A percentile compares a stretch with the other conserved stretches of the same genome.
These are phyloP conservation scores for Lachnellula occidentalis DNA, from an alignment of 2,329 filamentous ascomycete genomes.

Conservation along the genomic window DNA sequence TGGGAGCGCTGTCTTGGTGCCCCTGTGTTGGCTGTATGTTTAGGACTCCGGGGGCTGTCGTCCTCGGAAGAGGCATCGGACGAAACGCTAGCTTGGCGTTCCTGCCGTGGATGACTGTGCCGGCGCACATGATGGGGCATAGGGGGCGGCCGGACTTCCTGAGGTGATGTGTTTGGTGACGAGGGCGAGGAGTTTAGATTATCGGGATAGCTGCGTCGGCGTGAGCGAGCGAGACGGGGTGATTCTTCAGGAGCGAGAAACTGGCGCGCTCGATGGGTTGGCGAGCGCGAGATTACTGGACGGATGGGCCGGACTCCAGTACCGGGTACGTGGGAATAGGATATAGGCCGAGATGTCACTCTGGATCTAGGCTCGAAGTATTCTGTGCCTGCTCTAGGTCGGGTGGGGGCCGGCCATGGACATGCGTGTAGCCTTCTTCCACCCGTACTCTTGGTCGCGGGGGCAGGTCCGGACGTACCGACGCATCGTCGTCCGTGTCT, in stretches of 20 bases:
- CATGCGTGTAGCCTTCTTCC: slow-evolving; percentile 24
- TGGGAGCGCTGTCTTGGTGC: slow-evolving; percentile 2
- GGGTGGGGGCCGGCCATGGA: slow-evolving; percentile 23
- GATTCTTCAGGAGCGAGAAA: slow-evolving; percentile 38
- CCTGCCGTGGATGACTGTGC: slow-evolving; percentile 44
- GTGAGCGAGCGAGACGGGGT: slow-evolving; percentile 13
- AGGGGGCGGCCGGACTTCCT: slow-evolving; percentile 24
- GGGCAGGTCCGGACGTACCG: slow-evolving; percentile 21
- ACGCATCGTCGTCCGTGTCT: slow-evolving; percentile 24
- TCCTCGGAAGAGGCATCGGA: slow-evolving; percentile 20
- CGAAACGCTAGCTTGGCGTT: slow-evolving; percentile 15
- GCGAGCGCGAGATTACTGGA: slow-evolving; percentile 28
- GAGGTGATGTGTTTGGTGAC: slow-evolving; percentile 33
- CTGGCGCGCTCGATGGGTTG: slow-evolving; percentile 32
- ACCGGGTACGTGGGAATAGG: slow-evolving; percentile 18
- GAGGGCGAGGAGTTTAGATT: slow-evolving; percentile 19
- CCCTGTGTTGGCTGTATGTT: not conserved
- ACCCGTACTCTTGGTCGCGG: slow-evolving; percentile 27
- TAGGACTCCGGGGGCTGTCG: slow-evolving; percentile 14
- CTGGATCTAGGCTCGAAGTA: slow-evolving; percentile 19
- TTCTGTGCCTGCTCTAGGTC: slow-evolving; percentile 13
- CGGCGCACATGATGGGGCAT: slow-evolving; percentile 33
- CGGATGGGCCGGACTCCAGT: slow-evolving; percentile 20
- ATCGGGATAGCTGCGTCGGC: slow-evolving; percentile 26
- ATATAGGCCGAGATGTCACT: slow-evolving; percentile 16